A percentile compares a stretch with the other conserved stretches of the same genome.
Evolutionary conservation across 1,139 yeast genomes (phyloP).

Genomic region (Debaryomyces subglobosus): DNA sequence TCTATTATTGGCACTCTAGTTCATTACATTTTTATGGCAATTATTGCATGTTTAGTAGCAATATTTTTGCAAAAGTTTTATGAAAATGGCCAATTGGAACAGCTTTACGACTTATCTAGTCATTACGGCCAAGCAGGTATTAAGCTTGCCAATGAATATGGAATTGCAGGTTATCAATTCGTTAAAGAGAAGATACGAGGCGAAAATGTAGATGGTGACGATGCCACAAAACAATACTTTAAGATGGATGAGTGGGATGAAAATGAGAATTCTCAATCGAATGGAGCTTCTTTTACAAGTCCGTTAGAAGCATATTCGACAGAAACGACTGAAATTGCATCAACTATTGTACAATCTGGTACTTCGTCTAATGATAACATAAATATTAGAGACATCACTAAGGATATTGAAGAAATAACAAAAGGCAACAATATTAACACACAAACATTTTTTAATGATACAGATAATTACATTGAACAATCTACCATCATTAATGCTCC

Average conservation of each 20-base stretch:
- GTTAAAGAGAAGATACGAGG: constrained; percentile 46
- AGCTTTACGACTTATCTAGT: constrained; percentile 21
- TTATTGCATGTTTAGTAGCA: constrained; percentile 51
- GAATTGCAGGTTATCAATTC: constrained; percentile 31
- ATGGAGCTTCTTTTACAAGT: neutral
- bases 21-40: constrained; percentile 42
- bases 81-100: constrained; percentile 41
- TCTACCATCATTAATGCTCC: constrained; percentile 10
- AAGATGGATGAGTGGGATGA: constrained; percentile 31
- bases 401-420: constrained; percentile 21
- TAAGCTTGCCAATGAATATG: constrained; percentile 32
- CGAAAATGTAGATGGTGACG: constrained; percentile 35
- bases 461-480: constrained; percentile 18
- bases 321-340: constrained; percentile 4
- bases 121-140: constrained; percentile 25
- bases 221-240: constrained; percentile 26
- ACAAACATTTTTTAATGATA: constrained; percentile 21
- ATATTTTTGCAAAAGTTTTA: constrained; percentile 45
- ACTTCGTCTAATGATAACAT: constrained; percentile 12
- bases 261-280: constrained; percentile 5
- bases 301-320: neutral
- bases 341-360: constrained; percentile 1
- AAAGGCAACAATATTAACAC: constrained; percentile 20
- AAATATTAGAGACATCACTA: constrained; percentile 22
- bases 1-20: constrained; percentile 47